Conservation (phyloP, 2,329 filamentous ascomycete genomes). For the Phialocephala sp. region DNA sequence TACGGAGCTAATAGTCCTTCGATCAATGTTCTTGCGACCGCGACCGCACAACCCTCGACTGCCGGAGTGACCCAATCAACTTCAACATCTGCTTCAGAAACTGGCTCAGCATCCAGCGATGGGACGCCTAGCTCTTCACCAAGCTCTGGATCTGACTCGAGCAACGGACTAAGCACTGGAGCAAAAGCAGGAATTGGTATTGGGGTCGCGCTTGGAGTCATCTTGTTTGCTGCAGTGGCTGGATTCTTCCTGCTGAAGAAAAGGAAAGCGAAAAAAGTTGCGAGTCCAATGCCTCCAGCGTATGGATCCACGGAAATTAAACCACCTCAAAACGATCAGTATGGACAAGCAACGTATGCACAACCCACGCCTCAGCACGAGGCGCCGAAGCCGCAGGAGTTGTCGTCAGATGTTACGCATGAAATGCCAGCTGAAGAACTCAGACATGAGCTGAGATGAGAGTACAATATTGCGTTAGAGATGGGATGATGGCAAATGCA, state of each 20-base stretch:
- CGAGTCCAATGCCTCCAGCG: not conserved
- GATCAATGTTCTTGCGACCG: constrained; percentile 12
- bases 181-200: constrained; percentile 25
- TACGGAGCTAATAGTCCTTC: constrained; percentile 28
- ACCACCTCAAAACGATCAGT: not conserved
- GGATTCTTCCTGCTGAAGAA: constrained; percentile 12
- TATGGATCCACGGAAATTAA: not conserved
- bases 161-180: constrained; percentile 13
- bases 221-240: not conserved
- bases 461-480: no score
- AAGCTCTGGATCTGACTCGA: not conserved
- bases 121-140: not conserved
- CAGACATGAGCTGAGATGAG: constrained; percentile 8
- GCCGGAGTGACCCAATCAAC: constrained; percentile 1
- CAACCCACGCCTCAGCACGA: not conserved
- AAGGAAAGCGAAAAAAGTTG: not conserved
- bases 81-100: constrained; percentile 7
- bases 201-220: constrained; percentile 15
- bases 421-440: constrained; percentile 5
- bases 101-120: constrained; percentile 2
- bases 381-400: not conserved
- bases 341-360: not conserved
- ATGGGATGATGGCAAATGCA: not conserved
- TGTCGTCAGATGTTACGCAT: not conserved
- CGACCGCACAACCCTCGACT: constrained; percentile 10